phyloP scores from a whole-genome alignment of 2,329 filamentous ascomycete species.

The Claviceps fusiformis region DNA sequence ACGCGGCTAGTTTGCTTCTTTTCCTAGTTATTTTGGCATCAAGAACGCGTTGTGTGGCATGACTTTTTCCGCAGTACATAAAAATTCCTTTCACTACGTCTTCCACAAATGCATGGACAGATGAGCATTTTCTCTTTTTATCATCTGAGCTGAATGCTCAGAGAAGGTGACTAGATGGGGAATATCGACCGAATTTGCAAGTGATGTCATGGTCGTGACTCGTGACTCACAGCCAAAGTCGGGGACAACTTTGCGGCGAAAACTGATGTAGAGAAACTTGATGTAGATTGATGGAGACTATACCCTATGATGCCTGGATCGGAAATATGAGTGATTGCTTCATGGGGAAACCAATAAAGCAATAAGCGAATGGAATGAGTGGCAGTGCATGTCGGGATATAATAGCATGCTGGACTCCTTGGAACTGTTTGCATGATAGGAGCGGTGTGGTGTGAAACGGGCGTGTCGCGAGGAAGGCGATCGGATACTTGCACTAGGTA shows the following conservation, averaged over 20 bases:
- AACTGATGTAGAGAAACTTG: not conserved
- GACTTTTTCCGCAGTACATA: constrained; percentile 1
- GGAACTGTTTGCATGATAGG: too few species aligned
- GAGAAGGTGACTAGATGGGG: not conserved
- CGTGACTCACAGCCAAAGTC: not conserved
- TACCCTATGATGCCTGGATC: too few species aligned
- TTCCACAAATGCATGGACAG: not conserved
- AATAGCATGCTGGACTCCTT: too few species aligned
- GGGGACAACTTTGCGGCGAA: not conserved
- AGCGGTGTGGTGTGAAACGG: too few species aligned
- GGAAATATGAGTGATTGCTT: too few species aligned
- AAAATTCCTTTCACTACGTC: not conserved
- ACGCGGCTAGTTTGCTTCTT: constrained; percentile 19
- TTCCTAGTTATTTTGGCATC: constrained; percentile 17
- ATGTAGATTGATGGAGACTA: too few species aligned
- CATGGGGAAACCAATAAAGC: too few species aligned
- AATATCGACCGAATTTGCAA: not conserved
- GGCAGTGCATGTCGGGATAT: too few species aligned
- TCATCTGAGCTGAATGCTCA: not conserved
- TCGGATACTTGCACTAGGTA: too few species aligned
- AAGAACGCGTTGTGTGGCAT: constrained; percentile 17
- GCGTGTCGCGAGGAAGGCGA: too few species aligned
- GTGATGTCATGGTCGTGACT: not conserved
- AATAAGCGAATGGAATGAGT: too few species aligned
- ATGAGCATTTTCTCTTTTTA: not conserved